Evolutionary conservation across 805 yeast species (phyloP).

Genomic region (Pichia phayaonensis): DNA sequence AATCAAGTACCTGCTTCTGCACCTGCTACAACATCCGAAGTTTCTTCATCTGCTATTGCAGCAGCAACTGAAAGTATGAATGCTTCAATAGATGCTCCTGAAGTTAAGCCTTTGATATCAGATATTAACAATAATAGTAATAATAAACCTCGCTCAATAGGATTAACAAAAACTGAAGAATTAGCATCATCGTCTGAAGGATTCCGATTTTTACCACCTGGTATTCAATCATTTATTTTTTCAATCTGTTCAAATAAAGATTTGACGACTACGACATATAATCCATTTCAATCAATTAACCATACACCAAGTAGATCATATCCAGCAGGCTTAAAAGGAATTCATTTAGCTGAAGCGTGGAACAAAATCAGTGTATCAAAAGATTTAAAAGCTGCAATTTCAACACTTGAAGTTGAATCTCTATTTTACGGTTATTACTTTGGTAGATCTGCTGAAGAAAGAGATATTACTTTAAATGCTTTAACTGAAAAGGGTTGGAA

Average conservation of each 20-base stretch:
- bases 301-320: conserved; percentile 19
- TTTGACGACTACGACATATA: conserved; percentile 12
- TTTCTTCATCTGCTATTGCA: background rate
- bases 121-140: background rate
- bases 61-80: background rate
- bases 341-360: conserved; percentile 28
- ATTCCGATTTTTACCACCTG: conserved; percentile 29
- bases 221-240: conserved; percentile 27
- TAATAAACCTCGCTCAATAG: background rate
- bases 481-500: conserved; percentile 34
- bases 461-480: conserved; percentile 29
- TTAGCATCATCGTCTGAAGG: conserved; percentile 2
- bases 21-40: background rate
- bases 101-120: background rate
- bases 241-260: conserved; percentile 22
- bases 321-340: conserved; percentile 29
- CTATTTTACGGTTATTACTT: conserved; percentile 39
- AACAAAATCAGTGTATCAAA: conserved; percentile 19
- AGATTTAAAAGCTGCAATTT: conserved; percentile 22
- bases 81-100: background rate
- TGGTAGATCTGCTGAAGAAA: conserved; percentile 35
- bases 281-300: conserved; percentile 13
- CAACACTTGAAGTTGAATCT: conserved; percentile 28
- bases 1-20: conserved; percentile 1
- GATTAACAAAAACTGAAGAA: background rate